Evolutionary conservation across 345 rosid species (phyloP), one percentile per base, ranked within the genome.

Genomic region (Lumnitzera littorea): DNA sequence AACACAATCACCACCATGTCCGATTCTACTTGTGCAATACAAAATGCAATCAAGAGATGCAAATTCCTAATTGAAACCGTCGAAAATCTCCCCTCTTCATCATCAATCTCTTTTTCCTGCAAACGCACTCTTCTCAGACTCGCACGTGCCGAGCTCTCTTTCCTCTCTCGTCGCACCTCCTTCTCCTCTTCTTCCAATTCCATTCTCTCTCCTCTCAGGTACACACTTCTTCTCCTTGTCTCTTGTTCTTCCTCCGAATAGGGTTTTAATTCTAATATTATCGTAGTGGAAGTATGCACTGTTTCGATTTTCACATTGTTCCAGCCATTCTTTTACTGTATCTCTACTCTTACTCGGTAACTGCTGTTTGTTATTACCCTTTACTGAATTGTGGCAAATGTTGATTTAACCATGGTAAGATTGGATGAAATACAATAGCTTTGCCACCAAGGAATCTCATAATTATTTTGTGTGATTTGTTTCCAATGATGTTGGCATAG

Each of bases 81-180:
- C 31, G 70, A 65, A 43, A 61, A 58, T 24, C 69, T 86, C 46
- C 76, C 83, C 61, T 62, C 68, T 72, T 17, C 69, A 58, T 59
- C 70, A 27, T 27, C 31, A 55, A 72, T 78, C 56, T 65, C 80
- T 48, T 58, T 56, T 36, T 72, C 84, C 0, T 85, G 87, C 76
- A 76, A 60, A 43, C 83, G 73, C 69, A 85, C 96, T 57, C 91
- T 92, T 72, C 79, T 78, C 65, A 82, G 79, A 61, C 77, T 89
- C 52, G 90, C 80, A 56, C 69, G 63, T 55, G 80, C 96, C 47
- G 98, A 92, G 71, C 91, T 87, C 72, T 53, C 72, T 56, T 92
- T 87, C 74, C 87, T 89, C 77, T 71, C 82, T 7, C 79, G 87
- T 51, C 67, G 31, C 27, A 27, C 76, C 62, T 24, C 48, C 31